Conservation (phyloP, 1,139 yeast genomes). For the Yamadazyma sp. region DNA sequence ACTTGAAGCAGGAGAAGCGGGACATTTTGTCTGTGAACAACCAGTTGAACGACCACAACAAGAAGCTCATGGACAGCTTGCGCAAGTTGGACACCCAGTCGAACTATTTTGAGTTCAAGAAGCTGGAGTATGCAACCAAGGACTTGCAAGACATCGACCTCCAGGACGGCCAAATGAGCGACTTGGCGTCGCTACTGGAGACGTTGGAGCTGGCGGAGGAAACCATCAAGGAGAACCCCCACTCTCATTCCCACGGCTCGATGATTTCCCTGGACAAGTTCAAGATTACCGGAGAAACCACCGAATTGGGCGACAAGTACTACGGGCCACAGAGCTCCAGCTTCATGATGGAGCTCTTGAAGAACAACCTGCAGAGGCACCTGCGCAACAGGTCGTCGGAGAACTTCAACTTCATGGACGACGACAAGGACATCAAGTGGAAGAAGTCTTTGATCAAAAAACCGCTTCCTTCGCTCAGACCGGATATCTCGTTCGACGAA, state of each 20-base stretch:
- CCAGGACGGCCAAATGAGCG: background rate
- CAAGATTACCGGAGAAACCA: slow-evolving; percentile 23
- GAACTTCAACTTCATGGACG: slow-evolving; percentile 16
- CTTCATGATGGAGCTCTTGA: slow-evolving; percentile 42
- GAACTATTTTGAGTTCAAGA: slow-evolving; percentile 8
- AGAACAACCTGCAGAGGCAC: slow-evolving; percentile 17
- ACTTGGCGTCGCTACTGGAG: background rate
- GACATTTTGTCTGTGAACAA: slow-evolving; percentile 21
- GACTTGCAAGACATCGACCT: slow-evolving; percentile 2
- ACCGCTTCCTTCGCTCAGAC: slow-evolving; percentile 27
- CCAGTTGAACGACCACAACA: slow-evolving; percentile 17
- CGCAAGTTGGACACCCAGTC: slow-evolving; percentile 11
- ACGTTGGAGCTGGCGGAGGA: background rate
- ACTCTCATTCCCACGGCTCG: background rate
- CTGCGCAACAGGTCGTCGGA: slow-evolving; percentile 5
- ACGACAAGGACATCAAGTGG: slow-evolving; percentile 12
- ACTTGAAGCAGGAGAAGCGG: slow-evolving; percentile 21
- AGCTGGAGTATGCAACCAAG: background rate
- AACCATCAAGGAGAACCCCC: background rate
- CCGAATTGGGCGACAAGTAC: slow-evolving; percentile 38
- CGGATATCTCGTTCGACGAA: slow-evolving; percentile 23
- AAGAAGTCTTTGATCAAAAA: slow-evolving; percentile 25
- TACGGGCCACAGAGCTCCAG: slow-evolving; percentile 53
- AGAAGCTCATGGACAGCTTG: slow-evolving; percentile 10
- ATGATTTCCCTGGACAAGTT: slow-evolving; percentile 6